These are phyloP conservation scores for Colletotrichum sp. DNA, from an alignment of 2,329 filamentous ascomycete genomes.

Conservation along the genomic window DNA sequence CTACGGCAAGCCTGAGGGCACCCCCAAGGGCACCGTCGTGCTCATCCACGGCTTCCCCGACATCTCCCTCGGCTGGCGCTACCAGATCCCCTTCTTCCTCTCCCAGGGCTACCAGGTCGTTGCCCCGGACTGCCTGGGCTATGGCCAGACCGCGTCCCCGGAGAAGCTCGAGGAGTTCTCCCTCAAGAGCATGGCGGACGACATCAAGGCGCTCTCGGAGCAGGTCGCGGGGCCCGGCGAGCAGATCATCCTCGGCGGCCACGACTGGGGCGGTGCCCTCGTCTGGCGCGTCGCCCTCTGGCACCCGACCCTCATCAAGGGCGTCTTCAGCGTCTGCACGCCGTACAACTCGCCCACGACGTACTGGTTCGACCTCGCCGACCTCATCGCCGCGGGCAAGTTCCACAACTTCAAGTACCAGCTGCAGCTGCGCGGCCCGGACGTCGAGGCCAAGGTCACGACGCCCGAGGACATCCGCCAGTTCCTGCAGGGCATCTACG, in stretches of 20 bases:
- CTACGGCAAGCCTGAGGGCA: constrained; percentile 53
- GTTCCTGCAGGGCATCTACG: constrained; percentile 76
- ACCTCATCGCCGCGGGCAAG: constrained; percentile 57
- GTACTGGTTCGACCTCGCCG: constrained; percentile 61
- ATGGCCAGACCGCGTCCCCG: constrained; percentile 77
- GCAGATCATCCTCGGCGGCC: constrained; percentile 81
- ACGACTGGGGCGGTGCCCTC: constrained; percentile 89
- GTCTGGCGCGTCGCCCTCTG: constrained; percentile 78
- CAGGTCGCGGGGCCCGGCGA: constrained; percentile 49
- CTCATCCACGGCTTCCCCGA: constrained; percentile 82
- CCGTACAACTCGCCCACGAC: constrained; percentile 66
- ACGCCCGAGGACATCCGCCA: constrained; percentile 68
- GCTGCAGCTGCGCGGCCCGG: constrained; percentile 74
- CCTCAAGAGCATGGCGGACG: constrained; percentile 73
- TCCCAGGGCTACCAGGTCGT: constrained; percentile 79
- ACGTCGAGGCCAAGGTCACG: constrained; percentile 64
- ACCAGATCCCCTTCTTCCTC: constrained; percentile 81
- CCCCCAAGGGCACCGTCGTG: constrained; percentile 54
- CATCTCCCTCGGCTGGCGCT: constrained; percentile 83
- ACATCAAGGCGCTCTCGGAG: constrained; percentile 74
- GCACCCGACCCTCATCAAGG: constrained; percentile 74
- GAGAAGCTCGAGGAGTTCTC: constrained; percentile 57
- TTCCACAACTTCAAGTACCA: constrained; percentile 84
- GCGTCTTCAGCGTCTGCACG: constrained; percentile 82
- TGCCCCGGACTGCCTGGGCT: constrained; percentile 86